Evolutionary conservation across 2,329 filamentous ascomycete genomes (phyloP).

Genomic region (Fusarium haematococcum): DNA sequence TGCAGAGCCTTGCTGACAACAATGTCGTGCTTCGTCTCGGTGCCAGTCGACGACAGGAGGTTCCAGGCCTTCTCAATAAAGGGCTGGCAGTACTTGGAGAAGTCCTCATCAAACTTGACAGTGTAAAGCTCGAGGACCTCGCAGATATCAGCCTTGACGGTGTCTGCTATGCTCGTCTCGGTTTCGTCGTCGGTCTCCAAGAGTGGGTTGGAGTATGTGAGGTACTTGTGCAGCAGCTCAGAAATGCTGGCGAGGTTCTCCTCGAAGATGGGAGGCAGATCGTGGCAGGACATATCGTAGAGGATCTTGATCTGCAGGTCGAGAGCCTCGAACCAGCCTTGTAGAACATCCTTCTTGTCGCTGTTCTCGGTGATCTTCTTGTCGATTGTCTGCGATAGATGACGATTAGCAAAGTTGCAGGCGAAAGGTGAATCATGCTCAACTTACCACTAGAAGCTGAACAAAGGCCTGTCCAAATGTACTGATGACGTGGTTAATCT

Average conservation of each 20-base stretch:
- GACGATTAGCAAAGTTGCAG: conserved; percentile 26
- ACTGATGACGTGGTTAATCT: conserved; percentile 94
- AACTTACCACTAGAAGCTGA: conserved; percentile 76
- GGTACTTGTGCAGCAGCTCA: conserved; percentile 88
- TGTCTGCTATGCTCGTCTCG: conserved; percentile 86
- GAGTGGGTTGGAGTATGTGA: conserved; percentile 87
- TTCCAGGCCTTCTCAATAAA: conserved; percentile 95
- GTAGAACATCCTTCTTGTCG: conserved; percentile 78
- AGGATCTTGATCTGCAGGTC: conserved; percentile 92
- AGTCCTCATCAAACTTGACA: conserved; percentile 95
- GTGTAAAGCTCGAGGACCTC: conserved; percentile 90
- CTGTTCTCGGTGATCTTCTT: conserved; percentile 79
- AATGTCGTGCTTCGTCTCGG: conserved; percentile 92
- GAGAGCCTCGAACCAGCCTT: conserved; percentile 84
- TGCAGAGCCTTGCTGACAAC: conserved; percentile 94
- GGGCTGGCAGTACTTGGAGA: conserved; percentile 80
- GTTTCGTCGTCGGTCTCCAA: conserved; percentile 89
- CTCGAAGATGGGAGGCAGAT: conserved; percentile 94
- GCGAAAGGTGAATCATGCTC: background rate
- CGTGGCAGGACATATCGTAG: conserved; percentile 97
- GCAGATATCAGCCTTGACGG: conserved; percentile 92
- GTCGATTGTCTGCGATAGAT: conserved; percentile 69
- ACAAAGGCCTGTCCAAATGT: conserved; percentile 90
- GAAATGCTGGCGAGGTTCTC: conserved; percentile 84
- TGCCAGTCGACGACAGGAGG: conserved; percentile 85